These are phyloP conservation scores for Neobulgaria alba DNA, from an alignment of 2,329 filamentous ascomycete genomes.

Conservation along the genomic window DNA sequence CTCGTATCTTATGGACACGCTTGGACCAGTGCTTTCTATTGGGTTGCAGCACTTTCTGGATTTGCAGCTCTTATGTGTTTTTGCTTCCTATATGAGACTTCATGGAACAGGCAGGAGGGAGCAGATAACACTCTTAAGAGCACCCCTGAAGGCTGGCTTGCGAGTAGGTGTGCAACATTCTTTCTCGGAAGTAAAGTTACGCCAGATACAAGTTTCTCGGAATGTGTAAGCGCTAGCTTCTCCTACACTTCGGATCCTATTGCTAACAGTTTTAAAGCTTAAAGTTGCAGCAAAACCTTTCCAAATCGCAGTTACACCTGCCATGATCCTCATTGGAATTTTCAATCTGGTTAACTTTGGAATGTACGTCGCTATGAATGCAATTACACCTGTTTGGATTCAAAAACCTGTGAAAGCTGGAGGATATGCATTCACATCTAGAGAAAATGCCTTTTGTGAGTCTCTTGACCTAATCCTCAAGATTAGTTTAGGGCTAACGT, in stretches of 20 bases:
- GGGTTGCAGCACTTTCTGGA: constrained; percentile 31
- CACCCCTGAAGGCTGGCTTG: constrained; percentile 17
- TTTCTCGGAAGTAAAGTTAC: constrained; percentile 12
- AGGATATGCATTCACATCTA: constrained; percentile 35
- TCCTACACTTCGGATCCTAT: too few relatives aligned
- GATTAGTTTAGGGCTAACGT: too few relatives aligned
- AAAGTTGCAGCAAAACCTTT: constrained; percentile 19
- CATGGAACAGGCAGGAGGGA: constrained; percentile 25
- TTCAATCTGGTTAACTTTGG: constrained; percentile 24
- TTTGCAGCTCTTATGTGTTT: constrained; percentile 30
- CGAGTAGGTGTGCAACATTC: constrained; percentile 10
- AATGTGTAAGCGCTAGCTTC: too few relatives aligned
- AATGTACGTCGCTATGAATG: constrained; percentile 19
- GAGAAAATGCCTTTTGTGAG: constrained; percentile 30
- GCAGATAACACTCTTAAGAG: constrained; percentile 11
- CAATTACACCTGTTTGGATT: constrained; percentile 27
- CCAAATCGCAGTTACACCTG: constrained; percentile 28
- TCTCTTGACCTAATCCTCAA: too few relatives aligned
- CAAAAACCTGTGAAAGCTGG: constrained; percentile 30
- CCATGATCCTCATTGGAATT: constrained; percentile 31
- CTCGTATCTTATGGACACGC: constrained; percentile 30
- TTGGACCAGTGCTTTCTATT: constrained; percentile 35
- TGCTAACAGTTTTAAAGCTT: constrained; percentile 1
- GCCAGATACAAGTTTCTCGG: not conserved
- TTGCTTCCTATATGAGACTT: constrained; percentile 33